A percentile compares a stretch with the other conserved stretches of the same genome.
Conservation (phyloP, 495 filamentous ascomycete genomes). For the Hypomontagnella submonticulosa region DNA sequence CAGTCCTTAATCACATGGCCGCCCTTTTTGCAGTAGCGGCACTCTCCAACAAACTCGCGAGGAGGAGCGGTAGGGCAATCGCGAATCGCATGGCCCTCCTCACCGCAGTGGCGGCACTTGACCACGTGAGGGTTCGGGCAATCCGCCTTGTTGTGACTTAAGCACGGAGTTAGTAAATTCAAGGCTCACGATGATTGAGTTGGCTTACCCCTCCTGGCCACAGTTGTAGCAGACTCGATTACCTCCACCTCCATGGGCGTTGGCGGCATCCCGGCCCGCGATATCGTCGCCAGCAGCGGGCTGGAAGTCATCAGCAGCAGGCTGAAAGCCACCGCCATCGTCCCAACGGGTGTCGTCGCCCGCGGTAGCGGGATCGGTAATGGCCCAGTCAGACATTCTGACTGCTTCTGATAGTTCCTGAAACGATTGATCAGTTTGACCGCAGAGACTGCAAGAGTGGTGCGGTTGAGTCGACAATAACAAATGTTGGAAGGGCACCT, state of each 20-base stretch:
- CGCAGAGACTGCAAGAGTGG: too few species aligned
- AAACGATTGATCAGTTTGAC: too few species aligned
- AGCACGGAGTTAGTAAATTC: slow-evolving; percentile 27
- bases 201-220: slow-evolving; percentile 72
- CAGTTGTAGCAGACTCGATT: slow-evolving; percentile 80
- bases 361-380: background rate
- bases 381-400: too few species aligned
- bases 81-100: slow-evolving; percentile 70
- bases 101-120: slow-evolving; percentile 54
- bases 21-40: slow-evolving; percentile 75
- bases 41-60: slow-evolving; percentile 67
- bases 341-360: slow-evolving; percentile 1
- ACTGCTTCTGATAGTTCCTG: too few species aligned
- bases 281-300: background rate
- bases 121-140: slow-evolving; percentile 57
- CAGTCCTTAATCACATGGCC: slow-evolving; percentile 77
- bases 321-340: background rate
- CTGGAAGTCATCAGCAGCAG: too few species aligned
- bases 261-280: background rate
- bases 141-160: slow-evolving; percentile 64
- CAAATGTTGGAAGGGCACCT: too few species aligned
- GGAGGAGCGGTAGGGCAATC: slow-evolving; percentile 69
- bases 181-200: background rate
- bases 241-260: slow-evolving; percentile 59
- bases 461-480: too few species aligned